Base-by-base conservation (phyloP, 2,329 filamentous ascomycete species). In the Rutstroemia sp. region DNA sequence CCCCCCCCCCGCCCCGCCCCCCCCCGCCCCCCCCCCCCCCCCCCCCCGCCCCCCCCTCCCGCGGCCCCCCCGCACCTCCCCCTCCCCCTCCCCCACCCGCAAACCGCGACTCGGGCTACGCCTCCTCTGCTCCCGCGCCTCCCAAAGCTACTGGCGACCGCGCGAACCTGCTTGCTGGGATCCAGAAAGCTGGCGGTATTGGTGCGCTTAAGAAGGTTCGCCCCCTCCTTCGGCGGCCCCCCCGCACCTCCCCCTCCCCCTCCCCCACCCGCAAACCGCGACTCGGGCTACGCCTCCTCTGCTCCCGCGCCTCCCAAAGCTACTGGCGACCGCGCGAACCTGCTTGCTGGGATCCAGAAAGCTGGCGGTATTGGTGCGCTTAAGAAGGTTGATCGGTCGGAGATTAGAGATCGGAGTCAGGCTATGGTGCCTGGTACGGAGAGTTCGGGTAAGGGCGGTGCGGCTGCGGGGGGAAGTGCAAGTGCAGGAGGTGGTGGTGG, bases 311-410 rank as follows among this genome's bases (percentile, higher is more conserved):
- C 76, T 14, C 74, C 78, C 3, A 59, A 70, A 10, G 72, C 71
- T 10, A 71, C 72, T 36, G 76, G 77, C 39, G 60, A 71, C 52
- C 84, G 80, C 64, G 76, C 76, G 61, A 87, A 82, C 54, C 73
- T 89, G 68, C 75, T 88, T 62, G 86, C 83, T 46, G 82, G 86
- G 66, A 94, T 94, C 61, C 84, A 88, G 61, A 82, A 82, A 51
- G 81, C 83, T 14, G 84, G 84, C 44, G 84, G 84, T 58, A 82
- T 87, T 59, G 80, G 75, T 23, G 75, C 83, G 21, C 77, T 94
- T 65, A 90, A 86, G 73, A 92, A 92, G 73, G 87, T 92, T 34
- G 83, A 87, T 61, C 79, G 83, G 59, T 73, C 67, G 59, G 77
- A 89, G 71, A 88, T 92, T 70, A 76, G 81, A 64, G 87, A 92